Evolutionary conservation across 768 basidiomycete genomes (phyloP).

Genomic region (Termitomyces sp.): DNA sequence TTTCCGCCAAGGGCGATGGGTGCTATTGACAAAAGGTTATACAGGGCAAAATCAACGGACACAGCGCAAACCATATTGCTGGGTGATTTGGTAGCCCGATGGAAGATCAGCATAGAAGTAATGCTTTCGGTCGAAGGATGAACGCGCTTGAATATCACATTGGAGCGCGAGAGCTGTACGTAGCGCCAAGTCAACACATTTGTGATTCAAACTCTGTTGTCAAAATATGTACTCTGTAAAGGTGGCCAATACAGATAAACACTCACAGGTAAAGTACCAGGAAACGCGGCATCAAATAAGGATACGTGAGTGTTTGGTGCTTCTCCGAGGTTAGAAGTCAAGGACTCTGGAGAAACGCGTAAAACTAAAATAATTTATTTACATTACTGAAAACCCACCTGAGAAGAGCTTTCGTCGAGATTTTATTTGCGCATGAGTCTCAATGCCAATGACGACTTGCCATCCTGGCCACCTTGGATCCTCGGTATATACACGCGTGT

Average conservation of each 20-base stretch:
- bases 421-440: conserved; percentile 93
- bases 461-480: conserved; percentile 75
- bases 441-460: conserved; percentile 89
- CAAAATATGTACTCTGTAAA: background rate
- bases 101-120: conserved; percentile 97
- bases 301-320: conserved; percentile 71
- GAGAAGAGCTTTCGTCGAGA: conserved; percentile 89
- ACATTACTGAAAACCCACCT: conserved; percentile 19
- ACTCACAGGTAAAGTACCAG: conserved; percentile 87
- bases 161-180: conserved; percentile 77
- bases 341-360: conserved; percentile 25
- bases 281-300: conserved; percentile 83
- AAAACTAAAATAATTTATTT: background rate
- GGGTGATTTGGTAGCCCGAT: conserved; percentile 94
- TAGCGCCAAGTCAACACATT: conserved; percentile 74
- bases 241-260: background rate
- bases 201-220: conserved; percentile 52
- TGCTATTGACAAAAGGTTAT: conserved; percentile 36
- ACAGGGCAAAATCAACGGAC: background rate
- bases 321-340: conserved; percentile 38
- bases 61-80: conserved; percentile 69
- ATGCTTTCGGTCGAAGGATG: conserved; percentile 94
- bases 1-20: conserved; percentile 71
- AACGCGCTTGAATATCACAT: conserved; percentile 57
- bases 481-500: conserved; percentile 25